These are phyloP conservation scores for Arxiozyma heterogenica DNA, from an alignment of 1,139 yeast genomes.

Conservation along the genomic window DNA sequence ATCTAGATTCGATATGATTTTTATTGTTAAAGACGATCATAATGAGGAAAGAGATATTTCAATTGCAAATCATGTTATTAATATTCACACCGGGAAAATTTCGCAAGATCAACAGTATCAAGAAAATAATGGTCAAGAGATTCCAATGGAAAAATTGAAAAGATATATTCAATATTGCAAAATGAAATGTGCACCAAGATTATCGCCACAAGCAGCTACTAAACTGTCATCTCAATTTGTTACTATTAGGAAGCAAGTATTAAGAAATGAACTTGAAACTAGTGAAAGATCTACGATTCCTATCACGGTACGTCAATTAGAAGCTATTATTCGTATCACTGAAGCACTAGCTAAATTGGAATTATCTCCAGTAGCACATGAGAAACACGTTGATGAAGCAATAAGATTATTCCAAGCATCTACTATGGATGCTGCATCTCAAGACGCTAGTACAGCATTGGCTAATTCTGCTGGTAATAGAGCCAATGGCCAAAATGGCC, in stretches of 20 bases:
- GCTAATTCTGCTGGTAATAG: slow-evolving; percentile 41
- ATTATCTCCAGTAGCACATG: slow-evolving; percentile 74
- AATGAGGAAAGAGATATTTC: slow-evolving; percentile 76
- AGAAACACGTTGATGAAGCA: slow-evolving; percentile 91
- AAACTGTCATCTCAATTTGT: slow-evolving; percentile 91
- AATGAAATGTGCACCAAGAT: slow-evolving; percentile 82
- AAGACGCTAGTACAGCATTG: slow-evolving; percentile 48
- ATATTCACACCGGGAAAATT: slow-evolving; percentile 72
- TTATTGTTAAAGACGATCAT: slow-evolving; percentile 92
- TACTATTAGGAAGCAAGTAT: slow-evolving; percentile 76
- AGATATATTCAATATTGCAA: slow-evolving; percentile 87
- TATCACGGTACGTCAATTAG: slow-evolving; percentile 93
- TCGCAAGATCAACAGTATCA: slow-evolving; percentile 53
- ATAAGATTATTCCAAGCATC: slow-evolving; percentile 90
- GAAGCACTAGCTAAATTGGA: slow-evolving; percentile 86
- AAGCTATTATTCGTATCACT: slow-evolving; percentile 92
- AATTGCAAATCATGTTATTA: slow-evolving; percentile 92
- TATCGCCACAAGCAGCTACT: slow-evolving; percentile 84
- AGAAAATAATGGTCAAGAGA: slow-evolving; percentile 40
- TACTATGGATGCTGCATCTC: slow-evolving; percentile 95
- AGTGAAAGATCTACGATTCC: slow-evolving; percentile 93
- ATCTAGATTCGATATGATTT: slow-evolving; percentile 97
- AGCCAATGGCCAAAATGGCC: neutral
- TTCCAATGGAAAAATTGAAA: slow-evolving; percentile 84
- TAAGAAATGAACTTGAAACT: slow-evolving; percentile 69